Evolutionary conservation across 2,329 filamentous ascomycete species (phyloP).

Genomic region (Ceratocystis smalleyi): DNA sequence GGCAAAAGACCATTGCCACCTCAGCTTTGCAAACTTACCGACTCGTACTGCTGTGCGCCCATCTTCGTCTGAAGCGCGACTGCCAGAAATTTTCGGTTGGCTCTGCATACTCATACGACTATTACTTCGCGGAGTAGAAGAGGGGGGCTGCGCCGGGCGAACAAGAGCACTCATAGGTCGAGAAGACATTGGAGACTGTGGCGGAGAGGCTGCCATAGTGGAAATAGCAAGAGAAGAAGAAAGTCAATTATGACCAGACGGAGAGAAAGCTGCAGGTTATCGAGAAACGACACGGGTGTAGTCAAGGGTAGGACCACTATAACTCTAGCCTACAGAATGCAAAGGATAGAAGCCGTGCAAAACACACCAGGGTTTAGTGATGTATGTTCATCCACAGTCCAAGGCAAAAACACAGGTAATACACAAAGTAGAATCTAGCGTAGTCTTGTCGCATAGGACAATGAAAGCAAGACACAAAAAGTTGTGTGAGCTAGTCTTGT

Average conservation of each 20-base stretch:
- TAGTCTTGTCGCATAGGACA: neutral
- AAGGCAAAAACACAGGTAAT: neutral
- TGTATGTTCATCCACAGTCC: neutral
- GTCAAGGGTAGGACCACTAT: neutral
- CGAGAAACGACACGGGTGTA: neutral
- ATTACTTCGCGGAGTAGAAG: slow-evolving; percentile 47
- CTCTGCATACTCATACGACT: slow-evolving; percentile 77
- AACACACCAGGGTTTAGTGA: neutral
- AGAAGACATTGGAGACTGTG: slow-evolving; percentile 46
- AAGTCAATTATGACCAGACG: neutral
- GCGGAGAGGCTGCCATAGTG: slow-evolving; percentile 52
- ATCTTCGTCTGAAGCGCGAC: slow-evolving; percentile 79
- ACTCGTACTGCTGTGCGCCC: slow-evolving; percentile 87
- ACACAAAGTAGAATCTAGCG: neutral
- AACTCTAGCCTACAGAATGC: neutral
- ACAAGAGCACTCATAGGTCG: slow-evolving; percentile 72
- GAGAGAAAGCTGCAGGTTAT: neutral
- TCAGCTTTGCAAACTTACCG: slow-evolving; percentile 45
- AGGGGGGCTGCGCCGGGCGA: slow-evolving; percentile 32
- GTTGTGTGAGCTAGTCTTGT: neutral
- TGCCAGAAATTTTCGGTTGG: slow-evolving; percentile 55
- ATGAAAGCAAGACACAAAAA: neutral
- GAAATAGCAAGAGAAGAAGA: neutral
- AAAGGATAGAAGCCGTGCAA: neutral
- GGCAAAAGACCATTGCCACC: neutral